Base-by-base conservation (phyloP, 129 eudicot species). In the Artemisia annua region DNA sequence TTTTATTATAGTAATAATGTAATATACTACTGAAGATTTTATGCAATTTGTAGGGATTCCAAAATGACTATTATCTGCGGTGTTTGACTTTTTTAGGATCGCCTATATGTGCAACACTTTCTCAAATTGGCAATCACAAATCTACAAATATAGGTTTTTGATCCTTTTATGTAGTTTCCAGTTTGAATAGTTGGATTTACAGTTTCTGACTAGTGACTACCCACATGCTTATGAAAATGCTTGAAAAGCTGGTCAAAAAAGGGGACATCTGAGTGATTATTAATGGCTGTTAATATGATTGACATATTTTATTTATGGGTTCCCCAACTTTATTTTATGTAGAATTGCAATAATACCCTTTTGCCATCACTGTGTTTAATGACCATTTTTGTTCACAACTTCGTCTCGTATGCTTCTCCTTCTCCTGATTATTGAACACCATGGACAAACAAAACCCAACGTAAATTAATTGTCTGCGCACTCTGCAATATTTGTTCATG, bases 91-190 rank as follows among this genome's bases (percentile, higher is more conserved):
- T 35, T 32, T 32, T 32, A 32, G 67, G 32, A 62, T 70, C 57
- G 32, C 17, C 14, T 11, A 22, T 73, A 56, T 12, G 59, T 20
- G 51, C 54, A 71, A 70, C 20, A 57, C 60, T 58, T 66, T 63
- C 10, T 76, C n/a, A 77, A 63, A 55, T 56, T 50, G 39, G 56
- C 67, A 22, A 77, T 30, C 66, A 20, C 46, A 44, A 14, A 19
- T 69, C 69, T 14, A 13, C 57, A 65, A 63, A 32, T 63, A 63
- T 64, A 39, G 74, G 19, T 32, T 73, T 44, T 59, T 68, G n/a
- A 10, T 66, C 26, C 63, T 20, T 14, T 66, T 55, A 26, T 43
- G 17, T 54, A 15, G 16, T 55, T 66, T 11, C 66, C 43, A 4
- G 43, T 32, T 32, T 32, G 43, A 32, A 32, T 32, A 32, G 48